Evolutionary conservation across 1,284 basidiomycete genomes (phyloP).

Genomic region (Athelia sp.): DNA sequence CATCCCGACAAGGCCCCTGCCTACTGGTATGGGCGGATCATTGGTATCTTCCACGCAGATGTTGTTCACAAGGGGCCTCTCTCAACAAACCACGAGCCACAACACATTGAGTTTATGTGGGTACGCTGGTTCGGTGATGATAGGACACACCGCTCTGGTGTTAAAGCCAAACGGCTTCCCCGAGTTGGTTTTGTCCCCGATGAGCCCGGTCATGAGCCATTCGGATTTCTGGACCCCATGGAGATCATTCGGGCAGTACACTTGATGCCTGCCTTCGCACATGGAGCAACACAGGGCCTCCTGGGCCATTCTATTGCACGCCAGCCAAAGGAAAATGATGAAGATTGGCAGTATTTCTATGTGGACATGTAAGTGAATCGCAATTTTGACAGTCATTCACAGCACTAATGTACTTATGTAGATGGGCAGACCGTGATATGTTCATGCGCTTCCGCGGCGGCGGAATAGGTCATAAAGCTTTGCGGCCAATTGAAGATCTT

Average conservation of each 20-base stretch:
- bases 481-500: neutral
- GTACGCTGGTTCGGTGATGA: constrained; percentile 12
- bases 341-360: constrained; percentile 30
- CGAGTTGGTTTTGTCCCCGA: constrained; percentile 27
- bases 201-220: constrained; percentile 23
- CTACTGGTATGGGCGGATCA: constrained; percentile 10
- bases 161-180: constrained; percentile 18
- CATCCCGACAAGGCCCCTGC: constrained; percentile 3
- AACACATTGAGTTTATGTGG: constrained; percentile 12
- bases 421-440: constrained; percentile 32
- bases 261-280: constrained; percentile 28
- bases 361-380: constrained; percentile 28
- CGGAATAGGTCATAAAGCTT: constrained; percentile 22
- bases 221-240: constrained; percentile 35
- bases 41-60: constrained; percentile 7
- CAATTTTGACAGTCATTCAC: constrained; percentile 1
- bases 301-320: constrained; percentile 20
- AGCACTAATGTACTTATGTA: constrained; percentile 8
- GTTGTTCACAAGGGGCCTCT: neutral
- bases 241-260: constrained; percentile 29
- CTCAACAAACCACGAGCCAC: neutral
- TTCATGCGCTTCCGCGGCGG: constrained; percentile 23
- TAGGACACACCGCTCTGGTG: constrained; percentile 17
- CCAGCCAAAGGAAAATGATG: constrained; percentile 9
- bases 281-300: constrained; percentile 17